These are phyloP conservation scores for Clitoria ternatea DNA, from an alignment of 306 rosid genomes.

Conservation along the genomic window DNA sequence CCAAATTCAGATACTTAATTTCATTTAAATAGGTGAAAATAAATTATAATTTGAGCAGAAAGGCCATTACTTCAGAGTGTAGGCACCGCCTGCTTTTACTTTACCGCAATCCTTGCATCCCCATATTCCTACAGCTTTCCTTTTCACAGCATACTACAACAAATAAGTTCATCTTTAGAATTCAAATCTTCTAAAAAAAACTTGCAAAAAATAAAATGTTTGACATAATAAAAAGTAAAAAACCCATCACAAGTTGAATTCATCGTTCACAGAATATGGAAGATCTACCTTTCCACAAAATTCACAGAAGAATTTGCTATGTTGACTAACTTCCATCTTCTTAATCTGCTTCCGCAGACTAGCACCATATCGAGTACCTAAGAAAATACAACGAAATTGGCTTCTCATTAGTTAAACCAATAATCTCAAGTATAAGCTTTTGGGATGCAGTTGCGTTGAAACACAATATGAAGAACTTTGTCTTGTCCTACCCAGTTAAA, in stretches of 20 bases:
- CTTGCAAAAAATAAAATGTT: background rate
- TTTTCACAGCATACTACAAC: slow-evolving; percentile 75
- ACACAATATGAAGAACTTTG: too few species aligned
- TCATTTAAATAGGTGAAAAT: too few species aligned
- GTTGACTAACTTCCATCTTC: slow-evolving; percentile 90
- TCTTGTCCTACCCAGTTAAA: too few species aligned
- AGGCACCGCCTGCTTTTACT: slow-evolving; percentile 84
- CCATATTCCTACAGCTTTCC: slow-evolving; percentile 88
- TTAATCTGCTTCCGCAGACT: slow-evolving; percentile 86
- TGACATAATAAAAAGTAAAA: background rate
- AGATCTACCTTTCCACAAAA: slow-evolving; percentile 74
- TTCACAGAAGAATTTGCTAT: slow-evolving; percentile 73
- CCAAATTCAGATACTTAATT: too few species aligned
- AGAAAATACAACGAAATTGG: background rate
- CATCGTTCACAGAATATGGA: background rate
- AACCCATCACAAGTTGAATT: background rate
- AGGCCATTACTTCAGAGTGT: slow-evolving; percentile 61
- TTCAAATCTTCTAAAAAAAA: background rate
- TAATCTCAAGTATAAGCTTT: too few species aligned
- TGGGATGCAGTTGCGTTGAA: too few species aligned
- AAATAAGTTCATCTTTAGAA: background rate
- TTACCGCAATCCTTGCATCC: slow-evolving; percentile 92
- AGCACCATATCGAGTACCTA: slow-evolving; percentile 83
- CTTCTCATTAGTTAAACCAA: background rate
- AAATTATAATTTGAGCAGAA: too few species aligned